Conservation (phyloP, 441 rosid genomes). For the Erodium moschatum region DNA sequence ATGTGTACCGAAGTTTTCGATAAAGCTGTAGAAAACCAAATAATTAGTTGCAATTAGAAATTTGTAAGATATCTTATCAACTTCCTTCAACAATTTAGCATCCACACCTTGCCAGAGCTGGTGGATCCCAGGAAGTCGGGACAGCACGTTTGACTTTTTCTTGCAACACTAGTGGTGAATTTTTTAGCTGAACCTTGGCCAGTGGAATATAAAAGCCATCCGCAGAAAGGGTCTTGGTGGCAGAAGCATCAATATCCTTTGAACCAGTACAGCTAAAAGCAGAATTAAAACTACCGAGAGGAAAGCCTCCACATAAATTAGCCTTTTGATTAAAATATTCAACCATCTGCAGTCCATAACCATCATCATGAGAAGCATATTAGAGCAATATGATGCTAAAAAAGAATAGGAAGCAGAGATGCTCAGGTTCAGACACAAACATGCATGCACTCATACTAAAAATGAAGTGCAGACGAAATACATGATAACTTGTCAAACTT, state of each 20-base stretch:
- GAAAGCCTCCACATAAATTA: constrained; percentile 47
- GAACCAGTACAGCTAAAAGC: constrained; percentile 70
- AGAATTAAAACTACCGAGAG: constrained; percentile 71
- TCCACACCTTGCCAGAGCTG: constrained; percentile 55
- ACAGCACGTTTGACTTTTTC: constrained; percentile 55
- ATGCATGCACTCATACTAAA: too few species aligned
- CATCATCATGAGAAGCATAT: neutral
- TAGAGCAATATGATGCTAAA: neutral
- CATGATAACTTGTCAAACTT: too few species aligned
- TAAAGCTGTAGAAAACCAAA: constrained; percentile 42
- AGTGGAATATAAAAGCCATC: constrained; percentile 52
- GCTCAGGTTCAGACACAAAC: too few species aligned
- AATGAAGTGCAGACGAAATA: too few species aligned
- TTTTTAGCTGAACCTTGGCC: constrained; percentile 37
- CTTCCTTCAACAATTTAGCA: neutral
- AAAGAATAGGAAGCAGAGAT: too few species aligned
- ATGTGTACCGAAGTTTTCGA: constrained; percentile 70
- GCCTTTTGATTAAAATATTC: constrained; percentile 44
- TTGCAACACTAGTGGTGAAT: constrained; percentile 31
- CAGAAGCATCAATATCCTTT: constrained; percentile 62
- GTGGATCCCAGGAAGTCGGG: constrained; percentile 73
- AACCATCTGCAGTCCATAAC: constrained; percentile 45
- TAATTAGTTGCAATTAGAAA: constrained; percentile 20
- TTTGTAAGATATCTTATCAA: neutral
- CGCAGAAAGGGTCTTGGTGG: constrained; percentile 61